phyloP scores from a whole-genome alignment of 768 basidiomycete genomes.

The Serendipita vermifera region DNA sequence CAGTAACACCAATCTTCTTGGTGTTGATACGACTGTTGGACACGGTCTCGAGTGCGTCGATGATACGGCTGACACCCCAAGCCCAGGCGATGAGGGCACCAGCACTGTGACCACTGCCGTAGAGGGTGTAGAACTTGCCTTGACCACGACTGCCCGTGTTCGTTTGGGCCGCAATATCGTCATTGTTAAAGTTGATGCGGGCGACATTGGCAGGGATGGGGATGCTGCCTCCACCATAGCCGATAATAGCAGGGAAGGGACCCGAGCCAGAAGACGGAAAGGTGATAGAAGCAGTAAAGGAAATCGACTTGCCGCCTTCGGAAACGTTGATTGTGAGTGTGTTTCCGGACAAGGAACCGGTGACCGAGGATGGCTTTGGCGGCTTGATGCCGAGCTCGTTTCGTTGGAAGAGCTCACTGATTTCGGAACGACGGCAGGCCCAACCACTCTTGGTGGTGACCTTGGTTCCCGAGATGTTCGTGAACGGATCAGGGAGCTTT shows the following conservation, averaged over 20 bases:
- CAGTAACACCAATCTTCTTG: slow-evolving; percentile 39
- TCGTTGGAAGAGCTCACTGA: slow-evolving; percentile 36
- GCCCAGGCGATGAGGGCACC: slow-evolving; percentile 49
- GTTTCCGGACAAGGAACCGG: slow-evolving; percentile 31
- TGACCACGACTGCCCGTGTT: slow-evolving; percentile 34
- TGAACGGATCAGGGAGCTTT: slow-evolving; percentile 43
- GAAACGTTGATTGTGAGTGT: slow-evolving; percentile 39
- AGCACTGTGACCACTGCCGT: slow-evolving; percentile 35
- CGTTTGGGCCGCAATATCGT: slow-evolving; percentile 40
- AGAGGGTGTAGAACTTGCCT: slow-evolving; percentile 47
- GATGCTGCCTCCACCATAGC: slow-evolving; percentile 32
- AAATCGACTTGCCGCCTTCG: slow-evolving; percentile 35
- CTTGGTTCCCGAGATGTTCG: slow-evolving; percentile 32
- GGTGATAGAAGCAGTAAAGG: slow-evolving; percentile 36
- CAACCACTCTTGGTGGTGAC: slow-evolving; percentile 36
- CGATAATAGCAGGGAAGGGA: slow-evolving; percentile 43
- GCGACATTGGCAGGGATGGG: slow-evolving; percentile 27
- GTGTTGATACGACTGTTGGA: slow-evolving; percentile 36
- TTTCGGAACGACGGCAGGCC: slow-evolving; percentile 39
- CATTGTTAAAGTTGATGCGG: slow-evolving; percentile 40
- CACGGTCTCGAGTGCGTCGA: slow-evolving; percentile 44
- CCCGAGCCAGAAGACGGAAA: slow-evolving; percentile 31
- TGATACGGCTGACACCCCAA: slow-evolving; percentile 47
- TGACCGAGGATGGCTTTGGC: slow-evolving; percentile 33
- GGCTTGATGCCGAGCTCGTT: slow-evolving; percentile 43